Conservation (phyloP, 345 rosid genomes). For the Raphanus sativus region DNA sequence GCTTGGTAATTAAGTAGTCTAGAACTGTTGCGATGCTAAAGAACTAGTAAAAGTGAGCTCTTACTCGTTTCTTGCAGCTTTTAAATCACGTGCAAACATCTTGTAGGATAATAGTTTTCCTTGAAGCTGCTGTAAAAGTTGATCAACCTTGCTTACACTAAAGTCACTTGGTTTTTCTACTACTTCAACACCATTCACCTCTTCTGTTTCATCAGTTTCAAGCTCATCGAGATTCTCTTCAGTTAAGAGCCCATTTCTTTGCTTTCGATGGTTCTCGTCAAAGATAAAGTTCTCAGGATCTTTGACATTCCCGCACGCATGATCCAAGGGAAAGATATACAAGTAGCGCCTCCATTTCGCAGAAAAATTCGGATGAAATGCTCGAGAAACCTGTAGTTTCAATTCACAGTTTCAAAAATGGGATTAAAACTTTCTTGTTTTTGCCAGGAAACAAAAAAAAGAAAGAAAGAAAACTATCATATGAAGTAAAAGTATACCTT, state of each 20-base stretch:
- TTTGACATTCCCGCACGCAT: slow-evolving; percentile 36
- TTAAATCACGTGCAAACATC: slow-evolving; percentile 93
- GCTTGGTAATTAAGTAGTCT: background rate
- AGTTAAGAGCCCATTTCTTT: slow-evolving; percentile 34
- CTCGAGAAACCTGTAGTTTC: slow-evolving; percentile 66
- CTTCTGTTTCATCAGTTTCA: slow-evolving; percentile 32
- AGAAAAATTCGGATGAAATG: slow-evolving; percentile 85
- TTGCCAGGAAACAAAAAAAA: background rate
- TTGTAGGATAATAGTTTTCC: slow-evolving; percentile 79
- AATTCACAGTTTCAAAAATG: background rate
- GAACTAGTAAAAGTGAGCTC: slow-evolving; percentile 24
- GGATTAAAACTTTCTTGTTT: background rate
- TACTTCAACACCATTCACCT: slow-evolving; percentile 43
- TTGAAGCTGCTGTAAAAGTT: slow-evolving; percentile 73
- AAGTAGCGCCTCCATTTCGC: slow-evolving; percentile 96
- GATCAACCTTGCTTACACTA: slow-evolving; percentile 64
- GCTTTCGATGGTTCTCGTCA: slow-evolving; percentile 27
- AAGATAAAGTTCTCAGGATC: slow-evolving; percentile 29
- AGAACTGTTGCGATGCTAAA: background rate
- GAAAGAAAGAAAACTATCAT: background rate
- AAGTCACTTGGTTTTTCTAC: slow-evolving; percentile 54
- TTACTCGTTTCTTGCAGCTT: slow-evolving; percentile 90
- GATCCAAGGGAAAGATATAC: slow-evolving; percentile 74
- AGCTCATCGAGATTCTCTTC: slow-evolving; percentile 36
- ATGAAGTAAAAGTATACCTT: slow-evolving; percentile 46